These are phyloP conservation scores for Candida krabiensis DNA, from an alignment of 805 yeast genomes.

Conservation along the genomic window DNA sequence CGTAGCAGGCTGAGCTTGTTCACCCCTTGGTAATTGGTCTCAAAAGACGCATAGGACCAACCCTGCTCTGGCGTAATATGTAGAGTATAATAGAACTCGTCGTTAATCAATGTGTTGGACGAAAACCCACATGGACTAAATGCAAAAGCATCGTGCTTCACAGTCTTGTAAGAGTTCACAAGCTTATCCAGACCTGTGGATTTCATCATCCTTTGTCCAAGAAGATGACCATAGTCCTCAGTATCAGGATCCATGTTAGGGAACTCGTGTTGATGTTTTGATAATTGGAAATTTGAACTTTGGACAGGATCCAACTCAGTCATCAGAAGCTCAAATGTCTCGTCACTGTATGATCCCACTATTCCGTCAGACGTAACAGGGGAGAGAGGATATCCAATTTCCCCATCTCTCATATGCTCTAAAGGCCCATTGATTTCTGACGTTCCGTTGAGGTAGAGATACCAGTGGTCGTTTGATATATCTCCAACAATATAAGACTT, in stretches of 20 bases:
- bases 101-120: slow-evolving; percentile 73
- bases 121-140: slow-evolving; percentile 95
- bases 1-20: slow-evolving; percentile 55
- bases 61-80: slow-evolving; percentile 94
- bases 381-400: slow-evolving; percentile 22
- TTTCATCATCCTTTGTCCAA: slow-evolving; percentile 70
- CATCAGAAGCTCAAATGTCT: slow-evolving; percentile 89
- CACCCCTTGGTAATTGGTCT: slow-evolving; percentile 69
- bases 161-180: slow-evolving; percentile 11
- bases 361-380: slow-evolving; percentile 20
- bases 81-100: slow-evolving; percentile 66
- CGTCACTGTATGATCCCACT: slow-evolving; percentile 32
- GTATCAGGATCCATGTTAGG: slow-evolving; percentile 47
- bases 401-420: slow-evolving; percentile 1
- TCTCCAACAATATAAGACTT: slow-evolving; percentile 77
- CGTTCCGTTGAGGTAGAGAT: slow-evolving; percentile 67
- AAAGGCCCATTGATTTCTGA: slow-evolving; percentile 5
- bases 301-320: slow-evolving; percentile 65
- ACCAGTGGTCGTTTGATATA: slow-evolving; percentile 85
- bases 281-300: slow-evolving; percentile 54
- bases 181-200: slow-evolving; percentile 62
- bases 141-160: slow-evolving; percentile 79
- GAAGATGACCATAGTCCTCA: slow-evolving; percentile 74
- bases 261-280: slow-evolving; percentile 31
- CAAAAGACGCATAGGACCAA: slow-evolving; percentile 96